Evolutionary conservation across 169 alveolate species (phyloP), one percentile per base, ranked within the genome.

Genomic region (Besnoitia besnoiti): DNA sequence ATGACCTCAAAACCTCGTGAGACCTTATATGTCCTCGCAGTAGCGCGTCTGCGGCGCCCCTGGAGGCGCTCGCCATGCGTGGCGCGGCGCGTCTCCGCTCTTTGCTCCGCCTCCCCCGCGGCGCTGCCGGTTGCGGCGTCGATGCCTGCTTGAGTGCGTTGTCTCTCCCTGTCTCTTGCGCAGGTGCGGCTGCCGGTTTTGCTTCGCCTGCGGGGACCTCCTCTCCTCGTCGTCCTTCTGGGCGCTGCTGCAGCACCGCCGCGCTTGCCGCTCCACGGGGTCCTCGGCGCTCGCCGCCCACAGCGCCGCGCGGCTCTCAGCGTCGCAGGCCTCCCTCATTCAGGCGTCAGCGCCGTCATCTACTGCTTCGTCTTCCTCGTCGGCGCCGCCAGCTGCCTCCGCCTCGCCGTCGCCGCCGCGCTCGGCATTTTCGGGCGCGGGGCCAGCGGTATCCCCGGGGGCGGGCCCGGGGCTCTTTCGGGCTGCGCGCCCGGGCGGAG

Each of bases 121-220:
- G 30, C 67, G 1, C 27, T 55, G 12, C 30, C n/a, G 7, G 5
- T 3, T 19, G 4, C 46, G 24, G 40, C 44, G 8, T 73, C 47
- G 82, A 7, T 73, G 46, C 7, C 39, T 73, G 14, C 27, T 14
- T 51, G 14, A 24, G n/a, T 51, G 67, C 67, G 14, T n/a, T 7
- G 8, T 73, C 2, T 73, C 82, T 73, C 82, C 46, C 8, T 73
- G 44, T 30, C 46, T 73, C 8, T 73, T 73, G 47, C 30, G 67
- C 55, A 77, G 87, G 87, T 77, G 87, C 59, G 87, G 87, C 55
- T 77, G 87, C 30, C 87, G 87, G 21, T 77, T 77, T 24, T 77
- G 87, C 55, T 77, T 8, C 55, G 87, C 87, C 3, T 77, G 87
- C 35, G 87, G 87, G 37, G 87, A 77, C 37, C 4, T 24, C 10